phyloP scores from a whole-genome alignment of 2,329 filamentous ascomycete genomes.

The Colletotrichum sp. region DNA sequence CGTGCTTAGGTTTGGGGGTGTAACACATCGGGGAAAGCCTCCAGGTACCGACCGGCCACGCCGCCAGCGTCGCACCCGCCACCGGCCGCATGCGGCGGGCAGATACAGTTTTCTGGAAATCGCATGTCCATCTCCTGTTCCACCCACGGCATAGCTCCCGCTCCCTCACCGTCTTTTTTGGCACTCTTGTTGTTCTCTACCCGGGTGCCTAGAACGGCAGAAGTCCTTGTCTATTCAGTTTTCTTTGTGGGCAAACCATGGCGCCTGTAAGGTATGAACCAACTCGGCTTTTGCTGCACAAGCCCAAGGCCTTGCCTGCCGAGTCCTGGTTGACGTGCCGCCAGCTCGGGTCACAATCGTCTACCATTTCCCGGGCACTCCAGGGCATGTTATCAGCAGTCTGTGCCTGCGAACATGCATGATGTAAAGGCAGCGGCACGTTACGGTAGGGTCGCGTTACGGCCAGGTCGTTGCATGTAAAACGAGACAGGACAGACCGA shows the following conservation, averaged over 20 bases:
- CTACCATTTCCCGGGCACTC: neutral
- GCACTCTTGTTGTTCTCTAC: neutral
- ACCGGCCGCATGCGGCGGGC: constrained; percentile 6
- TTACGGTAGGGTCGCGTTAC: neutral
- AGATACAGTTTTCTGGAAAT: neutral
- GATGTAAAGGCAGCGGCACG: neutral
- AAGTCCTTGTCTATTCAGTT: neutral
- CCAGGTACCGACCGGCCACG: neutral
- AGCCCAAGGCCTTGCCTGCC: neutral
- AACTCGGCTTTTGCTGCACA: neutral
- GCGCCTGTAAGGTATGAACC: neutral
- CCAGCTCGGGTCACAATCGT: neutral
- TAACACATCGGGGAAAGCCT: neutral
- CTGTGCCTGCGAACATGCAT: neutral
- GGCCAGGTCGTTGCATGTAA: neutral
- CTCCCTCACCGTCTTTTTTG: constrained; percentile 17
- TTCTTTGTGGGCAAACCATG: neutral
- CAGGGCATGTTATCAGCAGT: neutral
- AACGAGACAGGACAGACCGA: neutral
- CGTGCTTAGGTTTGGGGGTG: neutral
- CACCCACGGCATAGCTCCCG: constrained; percentile 2
- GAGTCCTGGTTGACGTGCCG: neutral
- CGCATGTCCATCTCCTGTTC: constrained; percentile 5
- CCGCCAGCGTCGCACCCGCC: neutral
- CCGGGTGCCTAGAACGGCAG: neutral